phyloP scores from a whole-genome alignment of 495 filamentous ascomycete genomes.

The Physcia stellaris region DNA sequence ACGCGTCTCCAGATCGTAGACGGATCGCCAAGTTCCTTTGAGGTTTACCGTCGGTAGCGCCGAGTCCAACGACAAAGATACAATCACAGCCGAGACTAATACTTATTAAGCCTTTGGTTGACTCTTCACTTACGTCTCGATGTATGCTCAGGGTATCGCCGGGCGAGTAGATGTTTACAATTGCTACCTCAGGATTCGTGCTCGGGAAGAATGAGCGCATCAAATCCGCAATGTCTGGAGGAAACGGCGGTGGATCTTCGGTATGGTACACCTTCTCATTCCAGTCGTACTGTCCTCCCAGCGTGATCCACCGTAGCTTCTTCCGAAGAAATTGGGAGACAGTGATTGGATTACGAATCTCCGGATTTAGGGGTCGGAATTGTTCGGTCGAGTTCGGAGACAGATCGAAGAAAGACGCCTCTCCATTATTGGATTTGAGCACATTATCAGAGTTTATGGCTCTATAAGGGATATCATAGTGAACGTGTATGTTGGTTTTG shows the following conservation, averaged over 20 bases:
- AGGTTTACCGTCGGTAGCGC: slow-evolving; percentile 27
- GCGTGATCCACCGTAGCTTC: slow-evolving; percentile 81
- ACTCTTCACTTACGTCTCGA: slow-evolving; percentile 77
- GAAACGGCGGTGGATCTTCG: slow-evolving; percentile 55
- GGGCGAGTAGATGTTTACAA: slow-evolving; percentile 79
- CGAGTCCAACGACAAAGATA: slow-evolving; percentile 56
- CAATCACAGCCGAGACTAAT: slow-evolving; percentile 81
- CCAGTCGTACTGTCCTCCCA: slow-evolving; percentile 94
- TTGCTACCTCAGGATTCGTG: slow-evolving; percentile 70
- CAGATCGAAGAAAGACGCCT: slow-evolving; percentile 37
- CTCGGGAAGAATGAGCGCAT: slow-evolving; percentile 53
- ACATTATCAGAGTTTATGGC: slow-evolving; percentile 2
- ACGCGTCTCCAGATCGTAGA: slow-evolving; percentile 63
- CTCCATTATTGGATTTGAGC: slow-evolving; percentile 3
- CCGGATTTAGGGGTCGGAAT: slow-evolving; percentile 49
- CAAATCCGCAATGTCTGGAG: slow-evolving; percentile 52
- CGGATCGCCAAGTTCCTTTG: slow-evolving; percentile 43
- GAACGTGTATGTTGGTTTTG: slow-evolving; percentile 75
- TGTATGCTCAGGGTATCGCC: slow-evolving; percentile 81
- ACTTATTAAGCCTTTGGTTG: slow-evolving; percentile 60
- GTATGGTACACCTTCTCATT: slow-evolving; percentile 65
- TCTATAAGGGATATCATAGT: slow-evolving; percentile 65
- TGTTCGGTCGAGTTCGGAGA: slow-evolving; percentile 17
- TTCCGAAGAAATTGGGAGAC: slow-evolving; percentile 52
- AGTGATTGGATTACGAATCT: slow-evolving; percentile 53